phyloP scores from a whole-genome alignment of 225 moss, liverwort and hornwort species.

The Takakia lepidozioides region DNA sequence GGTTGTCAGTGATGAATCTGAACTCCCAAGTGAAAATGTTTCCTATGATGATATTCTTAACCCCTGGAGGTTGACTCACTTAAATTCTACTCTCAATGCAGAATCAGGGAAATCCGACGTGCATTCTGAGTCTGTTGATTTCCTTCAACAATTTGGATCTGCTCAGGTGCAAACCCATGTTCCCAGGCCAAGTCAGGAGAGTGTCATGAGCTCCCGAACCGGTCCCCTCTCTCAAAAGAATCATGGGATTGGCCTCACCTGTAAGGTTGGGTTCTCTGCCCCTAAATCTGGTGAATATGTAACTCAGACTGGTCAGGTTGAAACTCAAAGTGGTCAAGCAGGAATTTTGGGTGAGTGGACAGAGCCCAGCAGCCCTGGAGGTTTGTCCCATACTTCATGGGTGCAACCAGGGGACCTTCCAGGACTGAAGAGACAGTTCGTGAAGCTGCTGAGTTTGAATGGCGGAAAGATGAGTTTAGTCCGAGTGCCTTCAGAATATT shows the following conservation, averaged over 20 bases:
- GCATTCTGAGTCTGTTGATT: slow-evolving; percentile 18
- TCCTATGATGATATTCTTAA: slow-evolving; percentile 40
- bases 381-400: slow-evolving; percentile 27
- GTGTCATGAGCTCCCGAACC: slow-evolving; percentile 16
- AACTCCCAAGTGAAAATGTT: slow-evolving; percentile 41
- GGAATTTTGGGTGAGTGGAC: slow-evolving; percentile 16
- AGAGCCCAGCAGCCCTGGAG: slow-evolving; percentile 57
- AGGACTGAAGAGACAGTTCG: slow-evolving; percentile 64
- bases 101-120: slow-evolving; percentile 13
- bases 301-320: slow-evolving; percentile 17
- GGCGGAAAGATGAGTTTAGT: slow-evolving; percentile 68
- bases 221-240: slow-evolving; percentile 4
- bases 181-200: slow-evolving; percentile 33
- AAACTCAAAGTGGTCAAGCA: slow-evolving; percentile 35
- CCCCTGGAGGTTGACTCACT: slow-evolving; percentile 17
- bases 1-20: slow-evolving; percentile 30
- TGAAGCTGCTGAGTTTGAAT: slow-evolving; percentile 46
- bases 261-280: slow-evolving; percentile 17
- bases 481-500: slow-evolving; percentile 73
- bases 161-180: slow-evolving; percentile 48
- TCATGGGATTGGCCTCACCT: no score
- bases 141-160: slow-evolving; percentile 45
- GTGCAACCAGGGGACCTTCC: slow-evolving; percentile 45
- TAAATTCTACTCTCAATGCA: no score
- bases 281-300: slow-evolving; percentile 13